Conservation (phyloP, 257 asterid genomes). For the Salvia miltiorrhiza region DNA sequence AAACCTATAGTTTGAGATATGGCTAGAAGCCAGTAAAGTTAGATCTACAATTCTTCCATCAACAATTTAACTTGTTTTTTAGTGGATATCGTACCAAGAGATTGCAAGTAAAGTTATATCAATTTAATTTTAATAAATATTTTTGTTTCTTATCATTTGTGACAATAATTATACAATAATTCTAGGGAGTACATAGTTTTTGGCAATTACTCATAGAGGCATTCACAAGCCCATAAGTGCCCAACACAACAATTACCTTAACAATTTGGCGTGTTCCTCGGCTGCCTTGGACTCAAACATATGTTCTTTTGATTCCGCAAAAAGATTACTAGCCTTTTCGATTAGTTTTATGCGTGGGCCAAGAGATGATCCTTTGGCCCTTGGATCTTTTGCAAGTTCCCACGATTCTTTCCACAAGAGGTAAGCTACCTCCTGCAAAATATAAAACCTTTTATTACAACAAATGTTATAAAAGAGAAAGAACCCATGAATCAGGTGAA, state of each 20-base stretch:
- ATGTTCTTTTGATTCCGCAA: constrained; percentile 77
- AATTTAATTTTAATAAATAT: neutral
- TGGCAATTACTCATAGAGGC: constrained; percentile 7
- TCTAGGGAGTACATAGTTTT: neutral
- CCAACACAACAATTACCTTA: constrained; percentile 47
- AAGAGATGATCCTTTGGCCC: constrained; percentile 75
- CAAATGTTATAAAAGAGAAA: constrained; percentile 10
- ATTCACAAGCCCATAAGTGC: constrained; percentile 5
- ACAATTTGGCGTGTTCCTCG: constrained; percentile 95
- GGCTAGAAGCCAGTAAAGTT: neutral
- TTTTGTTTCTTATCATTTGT: neutral
- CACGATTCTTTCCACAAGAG: constrained; percentile 92
- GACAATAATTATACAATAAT: neutral
- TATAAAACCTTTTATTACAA: constrained; percentile 10
- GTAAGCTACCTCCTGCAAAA: constrained; percentile 73
- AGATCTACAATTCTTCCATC: neutral
- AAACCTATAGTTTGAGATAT: neutral
- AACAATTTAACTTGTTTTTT: no score
- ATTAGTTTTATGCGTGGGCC: constrained; percentile 78
- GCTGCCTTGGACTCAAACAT: constrained; percentile 92
- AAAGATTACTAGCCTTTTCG: constrained; percentile 81
- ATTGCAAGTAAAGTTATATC: neutral
- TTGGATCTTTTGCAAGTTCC: constrained; percentile 78
- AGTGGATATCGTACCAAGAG: no score
- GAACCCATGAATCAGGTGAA: constrained; percentile 15